Evolutionary conservation across 139 green algal species (phyloP).

Genomic region (Axilococcus clingmanii): DNA sequence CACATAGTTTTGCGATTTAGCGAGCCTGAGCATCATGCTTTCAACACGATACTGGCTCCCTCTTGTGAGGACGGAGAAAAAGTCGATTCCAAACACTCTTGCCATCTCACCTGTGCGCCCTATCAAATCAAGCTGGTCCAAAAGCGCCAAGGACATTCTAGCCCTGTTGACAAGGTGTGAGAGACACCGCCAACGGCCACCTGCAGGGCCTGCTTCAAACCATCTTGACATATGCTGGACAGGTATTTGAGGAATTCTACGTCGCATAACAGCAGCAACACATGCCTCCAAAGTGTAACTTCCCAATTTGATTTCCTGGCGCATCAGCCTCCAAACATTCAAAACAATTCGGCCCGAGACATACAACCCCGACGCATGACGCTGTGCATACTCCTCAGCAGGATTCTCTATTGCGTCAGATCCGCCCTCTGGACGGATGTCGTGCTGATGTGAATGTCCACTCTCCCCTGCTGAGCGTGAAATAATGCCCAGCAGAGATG

Average conservation of each 20-base stretch:
- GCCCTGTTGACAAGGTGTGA: constrained; percentile 28
- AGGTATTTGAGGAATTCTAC: constrained; percentile 58
- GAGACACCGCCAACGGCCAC: constrained; percentile 41
- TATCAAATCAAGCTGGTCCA: constrained; percentile 84
- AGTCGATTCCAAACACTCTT: constrained; percentile 95
- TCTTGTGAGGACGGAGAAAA: constrained; percentile 66
- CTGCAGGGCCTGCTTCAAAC: constrained; percentile 47
- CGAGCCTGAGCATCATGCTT: constrained; percentile 81
- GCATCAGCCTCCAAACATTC: constrained; percentile 88
- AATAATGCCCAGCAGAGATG: constrained; percentile 45
- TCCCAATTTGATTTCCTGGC: constrained; percentile 66
- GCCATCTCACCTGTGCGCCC: constrained; percentile 79
- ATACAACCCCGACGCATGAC: constrained; percentile 51
- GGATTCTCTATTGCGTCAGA: background rate
- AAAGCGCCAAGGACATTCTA: constrained; percentile 62
- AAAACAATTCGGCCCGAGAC: constrained; percentile 77
- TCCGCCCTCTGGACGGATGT: background rate
- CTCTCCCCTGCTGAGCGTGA: constrained; percentile 36
- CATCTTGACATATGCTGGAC: constrained; percentile 57
- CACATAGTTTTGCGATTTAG: constrained; percentile 92
- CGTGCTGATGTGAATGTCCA: background rate
- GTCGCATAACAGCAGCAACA: constrained; percentile 68
- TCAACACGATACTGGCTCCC: constrained; percentile 94
- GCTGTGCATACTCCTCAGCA: constrained; percentile 67
- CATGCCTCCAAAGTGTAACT: constrained; percentile 76